Base-by-base conservation (phyloP, 1,284 basidiomycete genomes). In the Stereum hirsutum region DNA sequence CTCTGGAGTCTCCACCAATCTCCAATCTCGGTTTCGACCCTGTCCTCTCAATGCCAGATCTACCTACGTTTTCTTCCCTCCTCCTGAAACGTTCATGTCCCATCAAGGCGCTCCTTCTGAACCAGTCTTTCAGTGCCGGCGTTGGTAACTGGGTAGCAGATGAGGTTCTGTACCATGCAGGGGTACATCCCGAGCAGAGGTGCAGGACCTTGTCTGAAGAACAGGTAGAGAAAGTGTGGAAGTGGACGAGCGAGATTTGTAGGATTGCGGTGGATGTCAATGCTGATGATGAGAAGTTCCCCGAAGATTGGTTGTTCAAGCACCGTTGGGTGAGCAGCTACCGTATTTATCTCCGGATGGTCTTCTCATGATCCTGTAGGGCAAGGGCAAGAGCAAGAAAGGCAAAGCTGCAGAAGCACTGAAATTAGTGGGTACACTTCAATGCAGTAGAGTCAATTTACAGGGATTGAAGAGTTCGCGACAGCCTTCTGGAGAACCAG, bases 71-170 rank as follows among this genome's bases (percentile, higher is more conserved):
- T 55, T 62, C 63, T 23, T 47, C 56, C 0, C 52, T 68, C 12
- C 64, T 89, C 7, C 52, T 58, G 10, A 81, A 74, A 51, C 72
- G 86, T 42, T 65, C 72, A 12, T 83, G 82, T 41, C 82, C 88
- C 1, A 74, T 89, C 50, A 92, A 91, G 53, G 79, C 83, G 1
- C 66, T 91, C 11, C 69, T 92, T 12, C 73, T 92, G 37, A 82
- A 92, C 59, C 89, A 91, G 57, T 75, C 79, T 0, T 88, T 89
- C 63, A 82, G 75, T 49, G 84, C 84, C 2, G 89, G 89, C 1
- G 75, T 92, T 3, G 88, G 89, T 1, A 92, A 91, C 57, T 90
- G 85, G 84, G 76, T 89, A 2, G 86, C 86, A 80, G 84, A 88
- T 54, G 87, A 90, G 61, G 79, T 91, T 36, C 61, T 91, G 23